Conservation (phyloP, 345 rosid genomes). For the Syzygium oleosum region DNA sequence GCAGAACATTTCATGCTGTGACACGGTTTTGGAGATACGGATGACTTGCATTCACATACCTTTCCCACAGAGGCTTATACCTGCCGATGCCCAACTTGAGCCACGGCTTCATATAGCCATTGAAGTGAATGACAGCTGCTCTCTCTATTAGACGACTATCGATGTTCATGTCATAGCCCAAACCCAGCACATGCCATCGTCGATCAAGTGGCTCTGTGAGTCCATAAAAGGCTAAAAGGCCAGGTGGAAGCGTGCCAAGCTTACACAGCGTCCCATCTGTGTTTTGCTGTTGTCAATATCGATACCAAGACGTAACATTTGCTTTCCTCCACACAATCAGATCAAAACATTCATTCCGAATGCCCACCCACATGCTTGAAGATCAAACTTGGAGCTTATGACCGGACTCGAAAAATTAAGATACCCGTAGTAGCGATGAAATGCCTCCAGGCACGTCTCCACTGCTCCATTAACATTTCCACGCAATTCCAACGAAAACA, state of each 20-base stretch:
- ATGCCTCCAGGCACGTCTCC: slow-evolving; percentile 96
- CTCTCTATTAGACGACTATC: slow-evolving; percentile 87
- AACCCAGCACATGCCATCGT: slow-evolving; percentile 96
- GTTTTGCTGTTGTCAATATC: slow-evolving; percentile 82
- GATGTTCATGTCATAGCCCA: slow-evolving; percentile 79
- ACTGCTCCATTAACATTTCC: slow-evolving; percentile 98
- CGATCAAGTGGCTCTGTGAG: slow-evolving; percentile 93
- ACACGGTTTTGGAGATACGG: slow-evolving; percentile 62
- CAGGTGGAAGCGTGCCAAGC: slow-evolving; percentile 91
- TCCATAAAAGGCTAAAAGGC: slow-evolving; percentile 85
- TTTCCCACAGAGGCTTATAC: slow-evolving; percentile 88
- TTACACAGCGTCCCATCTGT: slow-evolving; percentile 70
- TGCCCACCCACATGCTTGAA: slow-evolving; percentile 98
- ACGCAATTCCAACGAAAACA: slow-evolving; percentile 83
- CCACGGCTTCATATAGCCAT: slow-evolving; percentile 99
- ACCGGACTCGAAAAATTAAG: slow-evolving; percentile 85
- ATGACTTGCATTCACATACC: slow-evolving; percentile 72
- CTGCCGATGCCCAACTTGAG: slow-evolving; percentile 70
- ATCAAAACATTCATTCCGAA: slow-evolving; percentile 92
- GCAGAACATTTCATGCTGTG: slow-evolving; percentile 30
- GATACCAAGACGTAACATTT: slow-evolving; percentile 80
- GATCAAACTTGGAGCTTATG: slow-evolving; percentile 94
- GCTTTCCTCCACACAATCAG: slow-evolving; percentile 87
- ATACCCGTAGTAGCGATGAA: slow-evolving; percentile 92
- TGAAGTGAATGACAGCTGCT: slow-evolving; percentile 89